These are phyloP conservation scores for Trametes cingulata DNA, from an alignment of 768 basidiomycete species.

Conservation along the genomic window DNA sequence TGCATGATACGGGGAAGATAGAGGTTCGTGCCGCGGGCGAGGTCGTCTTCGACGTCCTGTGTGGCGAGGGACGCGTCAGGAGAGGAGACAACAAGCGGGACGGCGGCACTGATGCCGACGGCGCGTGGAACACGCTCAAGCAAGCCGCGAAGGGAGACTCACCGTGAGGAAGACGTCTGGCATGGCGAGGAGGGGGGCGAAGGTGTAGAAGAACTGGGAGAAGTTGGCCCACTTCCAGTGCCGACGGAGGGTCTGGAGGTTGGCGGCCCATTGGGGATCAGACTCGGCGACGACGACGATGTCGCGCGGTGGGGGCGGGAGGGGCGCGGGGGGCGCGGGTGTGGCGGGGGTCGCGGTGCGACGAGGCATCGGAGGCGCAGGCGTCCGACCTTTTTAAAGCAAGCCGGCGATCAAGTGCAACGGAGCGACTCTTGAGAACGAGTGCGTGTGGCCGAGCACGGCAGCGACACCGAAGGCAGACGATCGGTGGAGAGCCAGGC, in stretches of 20 bases:
- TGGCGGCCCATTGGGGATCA: constrained; percentile 29
- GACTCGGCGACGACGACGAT: constrained; percentile 20
- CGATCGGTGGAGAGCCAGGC: background rate
- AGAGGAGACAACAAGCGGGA: background rate
- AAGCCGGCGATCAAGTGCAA: constrained; percentile 31
- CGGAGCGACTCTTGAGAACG: background rate
- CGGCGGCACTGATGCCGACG: background rate
- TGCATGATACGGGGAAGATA: constrained; percentile 76
- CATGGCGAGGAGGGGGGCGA: constrained; percentile 70
- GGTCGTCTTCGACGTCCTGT: constrained; percentile 80
- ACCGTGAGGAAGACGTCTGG: constrained; percentile 70
- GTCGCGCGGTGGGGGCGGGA: constrained; percentile 22
- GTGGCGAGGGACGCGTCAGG: constrained; percentile 19
- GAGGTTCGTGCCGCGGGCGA: constrained; percentile 56
- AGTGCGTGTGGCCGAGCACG: constrained; percentile 17
- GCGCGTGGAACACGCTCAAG: constrained; percentile 10
- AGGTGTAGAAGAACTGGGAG: constrained; percentile 87
- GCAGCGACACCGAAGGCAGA: constrained; percentile 11
- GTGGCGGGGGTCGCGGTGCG: constrained; percentile 32
- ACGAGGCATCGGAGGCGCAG: constrained; percentile 36
- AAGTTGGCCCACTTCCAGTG: constrained; percentile 95
- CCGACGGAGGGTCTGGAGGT: constrained; percentile 60
- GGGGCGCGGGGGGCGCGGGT: constrained; percentile 26
- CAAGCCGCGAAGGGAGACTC: constrained; percentile 27
- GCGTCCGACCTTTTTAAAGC: constrained; percentile 33